Percentiles rank a stretch among this genome's conserved stretches.
Evolutionary conservation across 148 eudicot species (phyloP).

Genomic region (Bassia scoparia): DNA sequence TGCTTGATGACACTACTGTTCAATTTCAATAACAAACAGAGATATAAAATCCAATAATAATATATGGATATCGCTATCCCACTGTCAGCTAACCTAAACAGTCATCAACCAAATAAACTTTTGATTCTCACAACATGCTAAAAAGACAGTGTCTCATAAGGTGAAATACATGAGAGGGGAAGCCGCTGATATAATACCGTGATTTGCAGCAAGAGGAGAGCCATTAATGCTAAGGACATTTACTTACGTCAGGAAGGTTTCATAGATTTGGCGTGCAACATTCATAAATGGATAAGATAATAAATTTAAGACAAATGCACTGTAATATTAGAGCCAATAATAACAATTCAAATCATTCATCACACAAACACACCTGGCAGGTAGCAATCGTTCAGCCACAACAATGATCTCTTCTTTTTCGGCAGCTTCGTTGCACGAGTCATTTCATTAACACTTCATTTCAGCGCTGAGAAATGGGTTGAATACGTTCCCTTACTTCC

Average conservation of each 20-base stretch:
- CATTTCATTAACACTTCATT: conserved; percentile 76
- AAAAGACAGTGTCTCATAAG: neutral
- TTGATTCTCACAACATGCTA: neutral
- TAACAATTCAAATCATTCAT: neutral
- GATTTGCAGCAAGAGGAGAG: conserved; percentile 91
- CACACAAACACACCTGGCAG: conserved; percentile 57
- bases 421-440: conserved; percentile 50
- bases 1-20: neutral
- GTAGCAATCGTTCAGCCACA: conserved; percentile 74
- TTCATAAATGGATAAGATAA: conserved; percentile 14
- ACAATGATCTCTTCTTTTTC: conserved; percentile 88
- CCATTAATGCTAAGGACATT: conserved; percentile 94
- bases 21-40: neutral
- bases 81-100: neutral
- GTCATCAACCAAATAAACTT: neutral
- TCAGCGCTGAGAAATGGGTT: conserved; percentile 93
- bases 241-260: conserved; percentile 92
- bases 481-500: conserved; percentile 83
- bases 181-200: conserved; percentile 55
- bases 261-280: conserved; percentile 76
- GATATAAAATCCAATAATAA: too few relatives aligned
- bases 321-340: neutral
- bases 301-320: neutral
- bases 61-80: too few relatives aligned
- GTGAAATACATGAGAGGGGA: neutral